Conservation (phyloP, 73 alveolate species). For the Tetrahymena elliotti region DNA sequence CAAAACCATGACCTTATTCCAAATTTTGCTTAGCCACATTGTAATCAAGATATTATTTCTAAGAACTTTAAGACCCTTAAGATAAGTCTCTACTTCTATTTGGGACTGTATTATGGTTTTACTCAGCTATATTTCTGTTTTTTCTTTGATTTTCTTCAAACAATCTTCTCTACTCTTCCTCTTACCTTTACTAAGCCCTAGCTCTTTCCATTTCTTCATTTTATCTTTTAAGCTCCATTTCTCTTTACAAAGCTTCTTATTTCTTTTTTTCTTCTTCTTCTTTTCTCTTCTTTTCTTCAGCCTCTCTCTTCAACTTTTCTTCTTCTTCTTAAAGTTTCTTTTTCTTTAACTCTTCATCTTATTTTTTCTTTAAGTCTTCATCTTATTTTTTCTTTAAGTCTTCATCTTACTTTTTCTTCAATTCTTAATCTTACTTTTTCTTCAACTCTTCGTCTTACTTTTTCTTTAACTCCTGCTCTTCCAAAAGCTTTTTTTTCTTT, state of each 20-base stretch:
- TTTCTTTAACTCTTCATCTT: background rate
- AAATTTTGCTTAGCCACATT: background rate
- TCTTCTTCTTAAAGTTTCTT: slow-evolving; percentile 18
- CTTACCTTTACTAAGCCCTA: background rate
- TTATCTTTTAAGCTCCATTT: background rate
- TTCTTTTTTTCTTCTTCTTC: background rate
- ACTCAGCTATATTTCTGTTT: too few species aligned
- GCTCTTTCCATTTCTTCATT: background rate
- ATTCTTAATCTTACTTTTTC: background rate
- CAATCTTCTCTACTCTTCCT: background rate
- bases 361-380: background rate
- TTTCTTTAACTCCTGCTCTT: background rate
- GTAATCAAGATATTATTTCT: background rate
- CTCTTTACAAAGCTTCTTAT: background rate
- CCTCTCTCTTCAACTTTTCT: background rate
- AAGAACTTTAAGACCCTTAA: background rate
- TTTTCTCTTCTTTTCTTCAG: background rate
- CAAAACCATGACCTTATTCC: background rate
- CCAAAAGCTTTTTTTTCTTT: slow-evolving; percentile 19
- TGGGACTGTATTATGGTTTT: too few species aligned
- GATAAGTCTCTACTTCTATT: background rate
- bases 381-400: background rate
- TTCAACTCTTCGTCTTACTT: background rate
- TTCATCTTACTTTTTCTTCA: background rate
- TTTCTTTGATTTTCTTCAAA: background rate